A percentile compares a stretch with the other conserved stretches of the same genome.
These are phyloP conservation scores for Cystoderma amianthinum DNA, from an alignment of 768 basidiomycete species.

Conservation along the genomic window DNA sequence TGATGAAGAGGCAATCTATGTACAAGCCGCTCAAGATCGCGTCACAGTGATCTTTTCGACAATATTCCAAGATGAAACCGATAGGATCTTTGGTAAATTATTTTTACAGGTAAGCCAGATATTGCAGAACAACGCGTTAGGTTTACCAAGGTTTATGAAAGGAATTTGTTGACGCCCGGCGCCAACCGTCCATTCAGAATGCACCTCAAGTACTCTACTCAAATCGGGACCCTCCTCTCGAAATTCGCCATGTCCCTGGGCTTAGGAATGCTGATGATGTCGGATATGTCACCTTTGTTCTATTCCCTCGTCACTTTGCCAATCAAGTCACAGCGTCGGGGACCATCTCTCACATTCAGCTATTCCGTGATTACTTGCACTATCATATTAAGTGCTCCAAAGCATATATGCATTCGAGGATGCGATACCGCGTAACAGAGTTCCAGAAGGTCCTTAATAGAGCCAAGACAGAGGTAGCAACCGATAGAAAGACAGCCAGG, in stretches of 20 bases:
- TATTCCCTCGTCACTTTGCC: slow-evolving; percentile 93
- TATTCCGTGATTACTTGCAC: slow-evolving; percentile 98
- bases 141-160: slow-evolving; percentile 18
- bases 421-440: slow-evolving; percentile 89
- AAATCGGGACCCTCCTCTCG: slow-evolving; percentile 92
- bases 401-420: slow-evolving; percentile 98
- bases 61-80: slow-evolving; percentile 94
- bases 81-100: slow-evolving; percentile 95
- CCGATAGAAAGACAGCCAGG: slow-evolving; percentile 90
- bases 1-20: slow-evolving; percentile 94
- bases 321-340: slow-evolving; percentile 58
- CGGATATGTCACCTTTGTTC: slow-evolving; percentile 96
- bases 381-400: slow-evolving; percentile 99
- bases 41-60: slow-evolving; percentile 98
- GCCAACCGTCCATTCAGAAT: slow-evolving; percentile 87
- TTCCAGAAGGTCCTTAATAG: slow-evolving; percentile 96
- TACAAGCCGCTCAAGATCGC: slow-evolving; percentile 89
- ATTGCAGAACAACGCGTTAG: background rate
- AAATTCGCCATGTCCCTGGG: slow-evolving; percentile 83
- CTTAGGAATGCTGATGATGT: slow-evolving; percentile 81
- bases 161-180: slow-evolving; percentile 99
- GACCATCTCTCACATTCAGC: slow-evolving; percentile 91
- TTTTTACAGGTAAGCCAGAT: slow-evolving; percentile 75
- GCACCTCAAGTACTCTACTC: slow-evolving; percentile 97
- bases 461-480: slow-evolving; percentile 87